Evolutionary conservation across 306 rosid species (phyloP).

Genomic region (Mimosa pudica): DNA sequence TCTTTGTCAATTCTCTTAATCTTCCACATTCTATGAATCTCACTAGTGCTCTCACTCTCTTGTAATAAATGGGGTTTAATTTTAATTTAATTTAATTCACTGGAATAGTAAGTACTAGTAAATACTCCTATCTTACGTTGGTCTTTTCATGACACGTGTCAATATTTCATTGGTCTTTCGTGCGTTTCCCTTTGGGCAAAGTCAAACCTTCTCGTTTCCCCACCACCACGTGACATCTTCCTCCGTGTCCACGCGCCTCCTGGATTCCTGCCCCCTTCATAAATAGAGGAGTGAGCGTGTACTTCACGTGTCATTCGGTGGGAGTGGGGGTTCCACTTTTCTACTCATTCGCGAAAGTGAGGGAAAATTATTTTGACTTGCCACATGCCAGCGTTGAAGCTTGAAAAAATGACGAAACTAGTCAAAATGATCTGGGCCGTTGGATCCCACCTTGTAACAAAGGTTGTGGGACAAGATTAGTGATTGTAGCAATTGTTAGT

Average conservation of each 20-base stretch:
- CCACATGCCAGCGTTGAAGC: conserved; percentile 25
- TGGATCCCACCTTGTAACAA: background rate
- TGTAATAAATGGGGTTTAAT: conserved; percentile 42
- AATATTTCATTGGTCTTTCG: conserved; percentile 9
- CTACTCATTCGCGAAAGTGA: background rate
- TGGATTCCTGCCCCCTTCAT: background rate
- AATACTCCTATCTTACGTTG: conserved; percentile 38
- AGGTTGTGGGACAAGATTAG: background rate
- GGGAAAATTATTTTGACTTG: conserved; percentile 33
- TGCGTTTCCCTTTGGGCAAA: conserved; percentile 45
- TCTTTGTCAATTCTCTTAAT: background rate
- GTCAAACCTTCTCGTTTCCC: conserved; percentile 43
- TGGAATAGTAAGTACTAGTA: conserved; percentile 46
- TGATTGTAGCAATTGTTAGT: background rate
- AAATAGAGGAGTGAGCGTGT: background rate
- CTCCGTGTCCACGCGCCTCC: conserved; percentile 28
- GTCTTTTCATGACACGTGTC: conserved; percentile 54
- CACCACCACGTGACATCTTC: background rate
- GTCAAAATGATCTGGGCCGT: conserved; percentile 57
- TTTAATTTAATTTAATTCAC: conserved; percentile 54
- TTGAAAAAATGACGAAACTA: conserved; percentile 3
- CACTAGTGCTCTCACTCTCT: conserved; percentile 14
- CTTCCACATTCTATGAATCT: conserved; percentile 5
- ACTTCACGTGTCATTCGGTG: conserved; percentile 11
- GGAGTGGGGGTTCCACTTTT: background rate